These are phyloP conservation scores for Fusarium tupiense DNA, from an alignment of 2,329 filamentous ascomycete species.

Conservation along the genomic window DNA sequence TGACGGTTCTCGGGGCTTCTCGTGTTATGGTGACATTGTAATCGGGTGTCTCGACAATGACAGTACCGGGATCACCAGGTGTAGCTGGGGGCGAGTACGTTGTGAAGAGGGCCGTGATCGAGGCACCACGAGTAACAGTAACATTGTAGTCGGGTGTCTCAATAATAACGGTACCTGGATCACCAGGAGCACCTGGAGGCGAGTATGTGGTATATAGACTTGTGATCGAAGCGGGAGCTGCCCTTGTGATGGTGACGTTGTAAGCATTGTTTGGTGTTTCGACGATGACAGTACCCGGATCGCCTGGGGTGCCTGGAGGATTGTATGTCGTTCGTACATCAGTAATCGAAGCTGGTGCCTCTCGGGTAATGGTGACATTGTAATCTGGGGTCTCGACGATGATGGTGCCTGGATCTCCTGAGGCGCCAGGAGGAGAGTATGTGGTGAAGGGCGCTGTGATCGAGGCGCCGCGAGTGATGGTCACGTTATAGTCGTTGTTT, in stretches of 20 bases:
- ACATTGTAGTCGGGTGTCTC: slow-evolving; percentile 24
- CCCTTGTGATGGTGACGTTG: slow-evolving; percentile 20
- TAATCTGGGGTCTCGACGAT: slow-evolving; percentile 25
- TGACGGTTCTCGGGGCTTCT: slow-evolving; percentile 1
- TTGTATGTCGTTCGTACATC: neutral
- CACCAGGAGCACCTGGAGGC: slow-evolving; percentile 13
- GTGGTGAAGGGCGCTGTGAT: slow-evolving; percentile 10
- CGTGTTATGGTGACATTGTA: slow-evolving; percentile 18
- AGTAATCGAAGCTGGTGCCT: neutral
- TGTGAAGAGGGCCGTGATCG: slow-evolving; percentile 2
- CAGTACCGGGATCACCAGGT: slow-evolving; percentile 18
- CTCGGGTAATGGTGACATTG: slow-evolving; percentile 19
- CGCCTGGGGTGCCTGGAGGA: slow-evolving; percentile 9
- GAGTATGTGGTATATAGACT: slow-evolving; percentile 4
- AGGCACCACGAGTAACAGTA: slow-evolving; percentile 16
- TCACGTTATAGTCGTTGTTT: slow-evolving; percentile 19
- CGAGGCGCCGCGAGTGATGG: slow-evolving; percentile 14
- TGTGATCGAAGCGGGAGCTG: slow-evolving; percentile 7
- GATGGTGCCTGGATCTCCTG: slow-evolving; percentile 22
- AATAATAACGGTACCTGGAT: slow-evolving; percentile 23
- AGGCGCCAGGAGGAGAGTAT: slow-evolving; percentile 6
- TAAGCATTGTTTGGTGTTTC: slow-evolving; percentile 22
- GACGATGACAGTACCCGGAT: slow-evolving; percentile 20
- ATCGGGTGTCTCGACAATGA: slow-evolving; percentile 22
- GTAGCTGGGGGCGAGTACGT: slow-evolving; percentile 17